These are phyloP conservation scores for Phtheirospermum japonicum DNA, from an alignment of 257 asterid species.

Conservation along the genomic window DNA sequence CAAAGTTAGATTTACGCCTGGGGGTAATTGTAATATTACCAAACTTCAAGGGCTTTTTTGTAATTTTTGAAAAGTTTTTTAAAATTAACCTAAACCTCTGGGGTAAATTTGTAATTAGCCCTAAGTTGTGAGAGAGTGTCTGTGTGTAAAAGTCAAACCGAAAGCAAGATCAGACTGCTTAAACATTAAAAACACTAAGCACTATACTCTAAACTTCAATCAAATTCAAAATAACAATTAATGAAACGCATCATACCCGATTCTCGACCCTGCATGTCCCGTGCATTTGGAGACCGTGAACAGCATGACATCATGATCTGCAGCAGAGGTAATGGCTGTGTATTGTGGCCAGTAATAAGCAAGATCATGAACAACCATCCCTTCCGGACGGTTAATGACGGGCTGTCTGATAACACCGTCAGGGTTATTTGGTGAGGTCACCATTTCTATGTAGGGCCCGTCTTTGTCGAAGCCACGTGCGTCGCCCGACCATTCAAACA, in stretches of 20 bases:
- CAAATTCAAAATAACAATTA: not conserved
- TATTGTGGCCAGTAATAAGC: conserved; percentile 96
- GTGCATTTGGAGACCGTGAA: conserved; percentile 88
- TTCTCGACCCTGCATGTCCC: conserved; percentile 92
- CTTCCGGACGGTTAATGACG: conserved; percentile 47
- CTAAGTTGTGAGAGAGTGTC: too few relatives aligned
- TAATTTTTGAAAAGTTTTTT: too few relatives aligned
- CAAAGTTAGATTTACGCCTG: too few relatives aligned
- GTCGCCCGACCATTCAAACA: conserved; percentile 77
- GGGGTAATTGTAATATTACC: too few relatives aligned
- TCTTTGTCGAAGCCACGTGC: conserved; percentile 45
- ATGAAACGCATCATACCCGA: conserved; percentile 50
- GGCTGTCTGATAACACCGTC: conserved; percentile 53
- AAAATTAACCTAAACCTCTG: too few relatives aligned
- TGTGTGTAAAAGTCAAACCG: too few relatives aligned
- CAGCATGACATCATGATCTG: conserved; percentile 64
- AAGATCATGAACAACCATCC: conserved; percentile 57
- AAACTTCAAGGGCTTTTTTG: too few relatives aligned
- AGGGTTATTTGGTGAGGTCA: conserved; percentile 83
- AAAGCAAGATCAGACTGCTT: too few relatives aligned
- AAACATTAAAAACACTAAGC: not conserved
- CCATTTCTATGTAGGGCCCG: conserved; percentile 63
- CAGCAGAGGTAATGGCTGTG: conserved; percentile 63
- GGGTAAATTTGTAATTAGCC: too few relatives aligned
- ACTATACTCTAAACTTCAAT: not conserved